phyloP scores from a whole-genome alignment of 192 early-diverging fungal species.

The Chytriomyces sp. region DNA sequence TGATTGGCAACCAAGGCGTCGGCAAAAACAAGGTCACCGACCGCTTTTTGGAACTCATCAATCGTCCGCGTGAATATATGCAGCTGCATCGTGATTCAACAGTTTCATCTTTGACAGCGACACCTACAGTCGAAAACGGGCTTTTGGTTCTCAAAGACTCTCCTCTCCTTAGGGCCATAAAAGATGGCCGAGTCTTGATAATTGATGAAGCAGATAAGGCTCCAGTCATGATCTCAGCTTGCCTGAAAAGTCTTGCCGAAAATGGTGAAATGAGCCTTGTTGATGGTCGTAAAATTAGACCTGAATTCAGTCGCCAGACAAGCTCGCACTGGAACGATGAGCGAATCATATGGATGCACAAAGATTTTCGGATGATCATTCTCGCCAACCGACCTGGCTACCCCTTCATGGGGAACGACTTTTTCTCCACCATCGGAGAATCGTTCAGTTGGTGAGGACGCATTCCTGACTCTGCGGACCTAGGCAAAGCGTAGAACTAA shows the following conservation, averaged over 20 bases:
- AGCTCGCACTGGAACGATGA: constrained; percentile 15
- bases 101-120: constrained; percentile 75
- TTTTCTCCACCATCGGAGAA: constrained; percentile 78
- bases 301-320: neutral
- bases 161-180: constrained; percentile 58
- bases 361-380: constrained; percentile 79
- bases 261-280: constrained; percentile 78
- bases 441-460: constrained; percentile 59
- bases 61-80: constrained; percentile 74
- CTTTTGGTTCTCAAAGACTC: constrained; percentile 72
- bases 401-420: constrained; percentile 79
- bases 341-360: constrained; percentile 32
- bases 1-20: constrained; percentile 81
- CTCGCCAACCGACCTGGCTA: constrained; percentile 79
- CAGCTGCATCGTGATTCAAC: constrained; percentile 81
- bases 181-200: constrained; percentile 68
- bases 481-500: neutral
- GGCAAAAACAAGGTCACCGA: constrained; percentile 53
- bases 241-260: constrained; percentile 73
- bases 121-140: constrained; percentile 71
- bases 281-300: constrained; percentile 72
- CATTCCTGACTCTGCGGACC: too few species aligned
- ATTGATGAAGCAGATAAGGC: constrained; percentile 87
- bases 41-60: constrained; percentile 71
- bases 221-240: constrained; percentile 75